Evolutionary conservation across 2,329 filamentous ascomycete genomes (phyloP).

Genomic region (Aspergillus neoniger): DNA sequence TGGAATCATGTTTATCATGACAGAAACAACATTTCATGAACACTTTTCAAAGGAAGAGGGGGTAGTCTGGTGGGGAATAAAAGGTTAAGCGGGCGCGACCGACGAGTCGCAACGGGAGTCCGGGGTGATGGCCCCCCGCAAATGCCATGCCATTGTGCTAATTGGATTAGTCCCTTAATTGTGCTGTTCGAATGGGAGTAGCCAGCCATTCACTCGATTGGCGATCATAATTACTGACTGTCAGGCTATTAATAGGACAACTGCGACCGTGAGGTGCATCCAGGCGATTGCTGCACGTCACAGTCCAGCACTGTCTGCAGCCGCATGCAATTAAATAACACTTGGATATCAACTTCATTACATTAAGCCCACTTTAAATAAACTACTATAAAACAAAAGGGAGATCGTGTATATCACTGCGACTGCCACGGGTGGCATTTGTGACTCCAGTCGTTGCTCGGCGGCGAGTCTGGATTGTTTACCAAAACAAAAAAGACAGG

Average conservation of each 20-base stretch:
- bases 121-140: not conserved
- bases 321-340: not conserved
- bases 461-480: constrained; percentile 19
- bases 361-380: not conserved
- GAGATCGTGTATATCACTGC: no score
- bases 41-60: no score
- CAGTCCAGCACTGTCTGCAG: not conserved
- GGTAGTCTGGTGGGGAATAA: not conserved
- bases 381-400: no score
- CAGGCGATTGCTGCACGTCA: not conserved
- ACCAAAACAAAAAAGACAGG: constrained; percentile 21
- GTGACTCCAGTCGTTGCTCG: constrained; percentile 1
- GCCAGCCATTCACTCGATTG: not conserved
- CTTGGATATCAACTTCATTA: not conserved
- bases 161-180: not conserved
- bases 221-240: not conserved
- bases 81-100: not conserved
- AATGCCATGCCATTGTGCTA: no score
- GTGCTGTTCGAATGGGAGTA: not conserved
- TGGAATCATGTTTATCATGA: not conserved
- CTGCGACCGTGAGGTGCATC: not conserved
- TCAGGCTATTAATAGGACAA: not conserved
- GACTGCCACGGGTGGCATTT: not conserved
- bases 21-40: no score
- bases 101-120: not conserved